phyloP scores from a whole-genome alignment of 768 basidiomycete species.

The Amanita jacksonii region DNA sequence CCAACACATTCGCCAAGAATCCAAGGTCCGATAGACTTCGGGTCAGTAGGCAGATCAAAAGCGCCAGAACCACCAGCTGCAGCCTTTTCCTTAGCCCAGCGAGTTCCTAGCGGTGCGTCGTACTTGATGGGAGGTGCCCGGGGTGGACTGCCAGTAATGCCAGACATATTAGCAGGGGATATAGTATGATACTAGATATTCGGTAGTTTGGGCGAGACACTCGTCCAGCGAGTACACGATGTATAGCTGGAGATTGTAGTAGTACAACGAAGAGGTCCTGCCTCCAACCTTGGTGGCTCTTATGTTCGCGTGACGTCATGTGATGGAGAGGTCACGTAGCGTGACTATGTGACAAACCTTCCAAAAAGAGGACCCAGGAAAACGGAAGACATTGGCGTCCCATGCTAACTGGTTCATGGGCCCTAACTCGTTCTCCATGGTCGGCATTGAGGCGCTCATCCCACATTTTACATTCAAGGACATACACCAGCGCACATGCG shows the following conservation, averaged over 20 bases:
- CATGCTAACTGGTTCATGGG: slow-evolving; percentile 29
- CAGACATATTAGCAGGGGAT: slow-evolving; percentile 25
- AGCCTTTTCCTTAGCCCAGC: slow-evolving; percentile 84
- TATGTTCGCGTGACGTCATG: slow-evolving; percentile 15
- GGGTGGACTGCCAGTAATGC: slow-evolving; percentile 47
- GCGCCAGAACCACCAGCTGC: slow-evolving; percentile 63
- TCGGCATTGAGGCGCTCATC: slow-evolving; percentile 12
- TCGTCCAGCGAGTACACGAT: slow-evolving; percentile 35
- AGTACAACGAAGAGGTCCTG: background rate
- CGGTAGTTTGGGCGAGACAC: slow-evolving; percentile 23
- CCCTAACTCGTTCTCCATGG: slow-evolving; percentile 21
- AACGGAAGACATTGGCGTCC: background rate
- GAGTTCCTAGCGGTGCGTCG: slow-evolving; percentile 60
- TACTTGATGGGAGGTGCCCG: slow-evolving; percentile 68
- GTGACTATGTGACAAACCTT: slow-evolving; percentile 12
- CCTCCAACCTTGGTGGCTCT: background rate
- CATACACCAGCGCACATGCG: background rate
- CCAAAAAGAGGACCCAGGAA: background rate
- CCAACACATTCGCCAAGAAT: slow-evolving; percentile 89
- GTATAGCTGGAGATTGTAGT: slow-evolving; percentile 12
- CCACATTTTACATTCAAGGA: background rate
- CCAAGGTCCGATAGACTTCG: slow-evolving; percentile 85
- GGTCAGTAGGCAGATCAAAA: slow-evolving; percentile 79
- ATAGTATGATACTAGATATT: slow-evolving; percentile 17
- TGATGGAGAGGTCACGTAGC: slow-evolving; percentile 1